Base-by-base conservation (phyloP, 1,139 yeast species). In the Pichia sp. region DNA sequence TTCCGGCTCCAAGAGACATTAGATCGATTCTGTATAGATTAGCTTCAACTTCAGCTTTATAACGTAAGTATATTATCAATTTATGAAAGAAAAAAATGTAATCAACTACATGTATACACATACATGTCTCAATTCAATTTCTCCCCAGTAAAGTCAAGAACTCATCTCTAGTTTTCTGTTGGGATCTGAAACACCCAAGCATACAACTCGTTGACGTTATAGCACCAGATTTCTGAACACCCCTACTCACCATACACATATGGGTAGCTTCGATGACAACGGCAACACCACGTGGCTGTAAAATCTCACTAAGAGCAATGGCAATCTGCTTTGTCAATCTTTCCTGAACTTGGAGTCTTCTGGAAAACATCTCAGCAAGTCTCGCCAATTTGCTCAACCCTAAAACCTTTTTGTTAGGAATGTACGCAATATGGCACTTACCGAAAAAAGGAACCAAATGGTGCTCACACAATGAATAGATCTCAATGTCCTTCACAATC, bases 181-280 rank as follows among this genome's bases (percentile, higher is more conserved):
- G 88, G 56, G 85, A 87, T 67, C 98, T 80, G 76, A 93, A 92
- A 63, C 96, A 86, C 13, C 99, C 99, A 66, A 93, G 79, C 98
- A 93, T 90, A 69, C 98, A 92, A 67, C 97, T 89, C 32, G 99
- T 95, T 47, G 93, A 85, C 3, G 99, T 93, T 31, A 89, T 81
- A 23, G 96, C 87, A 1, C 98, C 97, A 0, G 96, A 84, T 72
- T 93, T 95, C 70, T 93, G 97, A 29, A 93, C 90, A 51, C 99
- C 99, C 68, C 99, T 82, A 71, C 96, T 90, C 36, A 92, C 98
- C 99, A 93, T 93, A 72, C 99, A 93, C 99, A 95, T 93, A 69
- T 93, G 99, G 8, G 95, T 83, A 31, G 98, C 98, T 71, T 93
- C 99, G 67, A 93, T 90, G 29, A 93, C 97, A 44, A 93, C 99